Percentiles rank a stretch among this genome's conserved stretches.
phyloP scores from a whole-genome alignment of 768 basidiomycete genomes.

The Pleurotus platypus region DNA sequence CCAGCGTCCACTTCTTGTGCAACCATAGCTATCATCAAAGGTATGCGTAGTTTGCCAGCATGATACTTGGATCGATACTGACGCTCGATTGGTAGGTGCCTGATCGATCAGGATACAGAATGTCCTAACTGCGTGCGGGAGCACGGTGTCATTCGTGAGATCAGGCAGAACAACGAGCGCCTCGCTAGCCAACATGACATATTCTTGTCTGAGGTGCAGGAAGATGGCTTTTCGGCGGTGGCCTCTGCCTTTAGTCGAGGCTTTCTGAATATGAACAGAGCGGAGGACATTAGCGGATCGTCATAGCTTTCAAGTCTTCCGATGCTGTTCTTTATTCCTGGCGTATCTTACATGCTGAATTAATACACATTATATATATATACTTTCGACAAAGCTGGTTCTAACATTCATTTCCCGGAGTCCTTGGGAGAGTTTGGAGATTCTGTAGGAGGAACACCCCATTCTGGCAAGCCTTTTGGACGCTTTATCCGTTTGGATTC shows the following conservation, averaged over 20 bases:
- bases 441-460: constrained; percentile 80
- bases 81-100: constrained; percentile 49
- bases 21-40: constrained; percentile 95
- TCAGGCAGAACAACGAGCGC: constrained; percentile 80
- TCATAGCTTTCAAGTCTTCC: background rate
- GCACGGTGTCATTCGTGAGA: constrained; percentile 87
- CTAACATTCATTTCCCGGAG: background rate
- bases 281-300: constrained; percentile 23
- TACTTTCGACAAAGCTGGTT: background rate
- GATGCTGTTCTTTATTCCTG: background rate
- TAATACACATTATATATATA: background rate
- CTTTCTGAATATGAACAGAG: constrained; percentile 43
- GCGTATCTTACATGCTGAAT: constrained; percentile 3
- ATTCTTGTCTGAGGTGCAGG: constrained; percentile 72
- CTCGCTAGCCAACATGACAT: constrained; percentile 80
- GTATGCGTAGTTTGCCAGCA: constrained; percentile 32
- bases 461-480: constrained; percentile 87
- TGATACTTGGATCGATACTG: background rate
- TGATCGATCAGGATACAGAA: constrained; percentile 85
- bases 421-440: constrained; percentile 24
- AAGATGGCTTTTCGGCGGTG: constrained; percentile 69
- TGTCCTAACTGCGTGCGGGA: constrained; percentile 88
- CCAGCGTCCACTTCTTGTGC: constrained; percentile 97
- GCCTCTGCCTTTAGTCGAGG: constrained; percentile 71
- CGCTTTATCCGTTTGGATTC: constrained; percentile 83